Conservation (phyloP, 352 stramenopile genomes). For the Globisporangium ultimum region DNA sequence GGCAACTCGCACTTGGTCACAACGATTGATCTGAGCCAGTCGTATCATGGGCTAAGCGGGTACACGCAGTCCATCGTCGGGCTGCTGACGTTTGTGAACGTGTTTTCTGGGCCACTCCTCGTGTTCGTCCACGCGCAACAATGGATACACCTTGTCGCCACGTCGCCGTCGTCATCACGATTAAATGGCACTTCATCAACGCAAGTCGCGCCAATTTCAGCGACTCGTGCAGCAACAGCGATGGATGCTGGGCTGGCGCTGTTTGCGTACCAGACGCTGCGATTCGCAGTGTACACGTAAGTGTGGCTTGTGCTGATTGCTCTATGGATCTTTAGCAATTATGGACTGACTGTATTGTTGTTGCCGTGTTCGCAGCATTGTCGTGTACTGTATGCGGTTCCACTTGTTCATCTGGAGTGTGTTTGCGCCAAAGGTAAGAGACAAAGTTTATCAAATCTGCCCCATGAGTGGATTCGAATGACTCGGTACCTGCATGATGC, state of each 20-base stretch:
- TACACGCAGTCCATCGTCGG: conserved; percentile 87
- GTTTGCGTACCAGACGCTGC: conserved; percentile 55
- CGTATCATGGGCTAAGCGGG: conserved; percentile 69
- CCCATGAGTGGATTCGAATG: not conserved
- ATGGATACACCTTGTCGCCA: conserved; percentile 24
- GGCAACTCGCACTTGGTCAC: conserved; percentile 89
- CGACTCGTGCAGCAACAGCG: conserved; percentile 1
- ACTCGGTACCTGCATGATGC: not conserved
- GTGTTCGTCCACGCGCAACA: conserved; percentile 44
- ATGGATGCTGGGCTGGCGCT: conserved; percentile 24
- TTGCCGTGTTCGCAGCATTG: conserved; percentile 34
- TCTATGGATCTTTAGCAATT: not conserved
- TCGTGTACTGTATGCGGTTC: conserved; percentile 88
- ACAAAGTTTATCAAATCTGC: not conserved
- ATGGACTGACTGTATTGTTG: not conserved
- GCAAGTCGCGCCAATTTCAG: not conserved
- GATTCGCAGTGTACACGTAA: conserved; percentile 67
- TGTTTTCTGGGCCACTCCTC: conserved; percentile 73
- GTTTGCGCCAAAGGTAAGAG: conserved; percentile 80
- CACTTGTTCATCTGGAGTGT: conserved; percentile 92
- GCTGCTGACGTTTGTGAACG: conserved; percentile 64
- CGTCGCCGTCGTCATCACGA: not conserved
- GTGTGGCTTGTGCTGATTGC: conserved; percentile 7
- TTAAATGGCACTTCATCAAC: not conserved
- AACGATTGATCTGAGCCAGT: conserved; percentile 88